These are phyloP conservation scores for Hyaloscypha hepaticicola DNA, from an alignment of 495 filamentous ascomycete genomes.

Conservation along the genomic window DNA sequence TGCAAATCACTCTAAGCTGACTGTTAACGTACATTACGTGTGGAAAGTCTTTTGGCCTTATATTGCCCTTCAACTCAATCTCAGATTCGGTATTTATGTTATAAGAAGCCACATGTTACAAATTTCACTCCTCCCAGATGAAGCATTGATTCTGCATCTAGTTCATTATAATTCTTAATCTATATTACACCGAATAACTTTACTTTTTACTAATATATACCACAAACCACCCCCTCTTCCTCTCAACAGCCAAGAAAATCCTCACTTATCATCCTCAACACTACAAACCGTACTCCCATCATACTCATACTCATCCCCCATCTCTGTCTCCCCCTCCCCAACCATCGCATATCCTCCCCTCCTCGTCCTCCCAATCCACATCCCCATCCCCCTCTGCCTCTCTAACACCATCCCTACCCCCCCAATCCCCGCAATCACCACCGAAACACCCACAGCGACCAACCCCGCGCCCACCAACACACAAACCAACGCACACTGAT, in stretches of 20 bases:
- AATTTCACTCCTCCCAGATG: too few relatives aligned
- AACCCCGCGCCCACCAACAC: not conserved
- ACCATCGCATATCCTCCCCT: not conserved
- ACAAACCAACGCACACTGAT: conserved; percentile 1
- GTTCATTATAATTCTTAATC: too few relatives aligned
- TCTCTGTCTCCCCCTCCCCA: too few relatives aligned
- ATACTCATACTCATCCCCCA: not conserved
- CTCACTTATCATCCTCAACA: not conserved
- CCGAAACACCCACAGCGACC: not conserved
- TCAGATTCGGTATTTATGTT: too few relatives aligned
- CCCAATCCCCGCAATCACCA: not conserved
- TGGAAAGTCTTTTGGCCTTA: too few relatives aligned
- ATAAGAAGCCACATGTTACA: too few relatives aligned
- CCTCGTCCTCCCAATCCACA: not conserved
- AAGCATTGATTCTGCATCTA: too few relatives aligned
- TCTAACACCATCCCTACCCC: not conserved
- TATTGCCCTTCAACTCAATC: too few relatives aligned
- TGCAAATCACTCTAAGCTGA: too few relatives aligned
- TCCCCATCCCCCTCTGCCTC: not conserved
- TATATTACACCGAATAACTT: too few relatives aligned
- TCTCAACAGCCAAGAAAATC: not conserved
- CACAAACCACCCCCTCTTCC: not conserved
- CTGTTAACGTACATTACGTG: too few relatives aligned
- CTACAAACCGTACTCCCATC: not conserved
- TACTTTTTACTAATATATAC: too few relatives aligned